These are phyloP conservation scores for Streptanthus diversifolius DNA, from an alignment of 345 rosid genomes.

Conservation along the genomic window DNA sequence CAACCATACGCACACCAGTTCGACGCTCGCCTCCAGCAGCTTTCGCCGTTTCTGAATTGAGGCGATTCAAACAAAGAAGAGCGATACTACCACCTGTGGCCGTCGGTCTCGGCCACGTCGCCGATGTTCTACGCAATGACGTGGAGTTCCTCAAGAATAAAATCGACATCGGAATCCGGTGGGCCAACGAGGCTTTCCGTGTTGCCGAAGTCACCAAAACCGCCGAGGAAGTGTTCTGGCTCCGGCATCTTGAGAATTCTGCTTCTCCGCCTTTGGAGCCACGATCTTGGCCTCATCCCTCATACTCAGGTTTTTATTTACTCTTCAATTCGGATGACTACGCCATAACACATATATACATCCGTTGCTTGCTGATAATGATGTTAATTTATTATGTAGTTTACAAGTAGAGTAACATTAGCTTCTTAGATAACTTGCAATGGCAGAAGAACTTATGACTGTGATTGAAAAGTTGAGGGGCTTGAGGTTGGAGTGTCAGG, in stretches of 20 bases:
- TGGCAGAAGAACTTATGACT: not conserved
- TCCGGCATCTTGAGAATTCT: constrained; percentile 66
- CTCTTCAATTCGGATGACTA: no score
- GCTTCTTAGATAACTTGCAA: constrained; percentile 1
- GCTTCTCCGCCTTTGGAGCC: constrained; percentile 38
- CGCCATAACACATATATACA: no score
- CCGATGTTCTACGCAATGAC: constrained; percentile 61
- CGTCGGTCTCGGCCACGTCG: constrained; percentile 58
- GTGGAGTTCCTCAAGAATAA: constrained; percentile 51
- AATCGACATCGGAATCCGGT: constrained; percentile 52
- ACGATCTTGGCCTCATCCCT: constrained; percentile 63
- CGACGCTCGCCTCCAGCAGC: constrained; percentile 10
- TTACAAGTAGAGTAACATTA: not conserved
- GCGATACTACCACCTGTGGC: constrained; percentile 16
- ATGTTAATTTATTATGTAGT: no score
- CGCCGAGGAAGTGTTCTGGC: constrained; percentile 70
- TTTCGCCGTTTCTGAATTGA: constrained; percentile 34
- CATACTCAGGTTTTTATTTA: constrained; percentile 74
- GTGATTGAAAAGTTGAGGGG: not conserved
- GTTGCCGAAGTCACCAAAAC: constrained; percentile 57
- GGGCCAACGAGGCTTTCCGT: constrained; percentile 68
- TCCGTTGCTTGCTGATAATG: no score
- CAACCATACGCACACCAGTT: constrained; percentile 19
- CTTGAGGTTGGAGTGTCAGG: not conserved
- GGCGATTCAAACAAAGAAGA: constrained; percentile 31